phyloP scores from a whole-genome alignment of 2,329 filamentous ascomycete genomes.

The Hirsutella rhossiliensis region DNA sequence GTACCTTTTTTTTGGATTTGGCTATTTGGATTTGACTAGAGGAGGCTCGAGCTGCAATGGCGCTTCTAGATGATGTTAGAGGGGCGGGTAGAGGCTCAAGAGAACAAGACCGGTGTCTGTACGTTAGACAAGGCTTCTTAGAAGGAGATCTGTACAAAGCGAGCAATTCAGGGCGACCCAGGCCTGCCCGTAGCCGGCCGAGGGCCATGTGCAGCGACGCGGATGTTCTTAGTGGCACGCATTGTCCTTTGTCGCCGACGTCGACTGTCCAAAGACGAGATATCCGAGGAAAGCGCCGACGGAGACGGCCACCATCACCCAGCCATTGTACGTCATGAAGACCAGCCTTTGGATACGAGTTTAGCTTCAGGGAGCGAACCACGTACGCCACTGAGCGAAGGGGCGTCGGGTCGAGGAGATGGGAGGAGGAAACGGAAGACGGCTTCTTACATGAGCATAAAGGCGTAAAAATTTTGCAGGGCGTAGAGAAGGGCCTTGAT shows the following conservation, averaged over 20 bases:
- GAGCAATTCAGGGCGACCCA: no score
- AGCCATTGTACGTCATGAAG: constrained; percentile 99
- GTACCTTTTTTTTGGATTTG: not conserved
- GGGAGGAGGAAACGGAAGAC: not conserved
- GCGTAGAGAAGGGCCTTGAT: constrained; percentile 79
- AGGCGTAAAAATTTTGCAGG: constrained; percentile 93
- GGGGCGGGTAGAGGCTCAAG: no score
- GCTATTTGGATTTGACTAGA: no score
- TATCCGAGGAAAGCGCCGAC: constrained; percentile 86
- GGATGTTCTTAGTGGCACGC: constrained; percentile 62
- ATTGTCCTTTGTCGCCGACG: constrained; percentile 67
- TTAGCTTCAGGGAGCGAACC: no score
- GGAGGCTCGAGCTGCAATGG: no score
- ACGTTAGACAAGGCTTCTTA: no score
- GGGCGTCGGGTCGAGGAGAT: not conserved
- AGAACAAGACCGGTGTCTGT: no score
- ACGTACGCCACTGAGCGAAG: no score
- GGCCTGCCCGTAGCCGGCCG: no score
- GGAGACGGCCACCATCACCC: constrained; percentile 87
- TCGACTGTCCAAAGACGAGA: constrained; percentile 61
- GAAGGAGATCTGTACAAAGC: no score
- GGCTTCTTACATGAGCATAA: constrained; percentile 87
- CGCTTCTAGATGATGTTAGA: no score
- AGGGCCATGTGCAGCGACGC: no score
- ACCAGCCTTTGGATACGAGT: constrained; percentile 53